Conservation (phyloP, 768 basidiomycete genomes). For the Gloeophyllum trabeum region DNA sequence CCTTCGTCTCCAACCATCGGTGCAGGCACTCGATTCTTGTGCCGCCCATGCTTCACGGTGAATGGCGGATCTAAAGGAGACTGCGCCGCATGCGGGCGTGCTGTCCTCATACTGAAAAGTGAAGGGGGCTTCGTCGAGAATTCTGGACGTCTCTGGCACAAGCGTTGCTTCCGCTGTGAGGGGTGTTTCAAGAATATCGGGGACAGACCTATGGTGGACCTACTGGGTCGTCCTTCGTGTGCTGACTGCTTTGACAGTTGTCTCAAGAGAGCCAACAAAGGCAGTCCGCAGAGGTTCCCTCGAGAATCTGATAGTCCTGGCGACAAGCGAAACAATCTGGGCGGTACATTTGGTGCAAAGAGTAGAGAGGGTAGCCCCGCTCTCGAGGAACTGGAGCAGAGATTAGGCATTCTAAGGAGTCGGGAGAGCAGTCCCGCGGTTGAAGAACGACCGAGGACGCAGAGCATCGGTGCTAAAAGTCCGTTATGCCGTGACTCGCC, state of each 20-base stretch:
- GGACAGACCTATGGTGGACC: constrained; percentile 67
- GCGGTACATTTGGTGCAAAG: constrained; percentile 26
- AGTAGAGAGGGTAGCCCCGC: constrained; percentile 47
- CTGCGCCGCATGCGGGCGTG: constrained; percentile 55
- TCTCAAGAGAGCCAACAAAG: constrained; percentile 34
- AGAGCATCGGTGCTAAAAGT: background rate
- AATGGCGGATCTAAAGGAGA: constrained; percentile 73
- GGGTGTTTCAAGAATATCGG: constrained; percentile 68
- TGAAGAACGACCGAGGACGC: background rate
- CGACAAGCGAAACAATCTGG: constrained; percentile 26
- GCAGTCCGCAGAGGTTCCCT: constrained; percentile 26
- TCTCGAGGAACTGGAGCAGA: constrained; percentile 52
- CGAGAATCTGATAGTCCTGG: constrained; percentile 14
- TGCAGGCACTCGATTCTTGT: constrained; percentile 43
- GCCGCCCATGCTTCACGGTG: constrained; percentile 56
- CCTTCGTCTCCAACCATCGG: constrained; percentile 24
- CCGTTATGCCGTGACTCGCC: background rate
- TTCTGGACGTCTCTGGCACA: constrained; percentile 68
- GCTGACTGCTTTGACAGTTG: constrained; percentile 73
- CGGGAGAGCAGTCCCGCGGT: constrained; percentile 41
- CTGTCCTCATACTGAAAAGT: constrained; percentile 63
- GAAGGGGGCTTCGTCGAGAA: constrained; percentile 75
- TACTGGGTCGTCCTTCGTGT: constrained; percentile 75
- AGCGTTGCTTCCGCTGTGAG: constrained; percentile 66
- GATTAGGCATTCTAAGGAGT: constrained; percentile 42